A percentile compares a stretch with the other conserved stretches of the same genome.
phyloP scores from a whole-genome alignment of 495 filamentous ascomycete genomes.

The Geoglossum glabrum region DNA sequence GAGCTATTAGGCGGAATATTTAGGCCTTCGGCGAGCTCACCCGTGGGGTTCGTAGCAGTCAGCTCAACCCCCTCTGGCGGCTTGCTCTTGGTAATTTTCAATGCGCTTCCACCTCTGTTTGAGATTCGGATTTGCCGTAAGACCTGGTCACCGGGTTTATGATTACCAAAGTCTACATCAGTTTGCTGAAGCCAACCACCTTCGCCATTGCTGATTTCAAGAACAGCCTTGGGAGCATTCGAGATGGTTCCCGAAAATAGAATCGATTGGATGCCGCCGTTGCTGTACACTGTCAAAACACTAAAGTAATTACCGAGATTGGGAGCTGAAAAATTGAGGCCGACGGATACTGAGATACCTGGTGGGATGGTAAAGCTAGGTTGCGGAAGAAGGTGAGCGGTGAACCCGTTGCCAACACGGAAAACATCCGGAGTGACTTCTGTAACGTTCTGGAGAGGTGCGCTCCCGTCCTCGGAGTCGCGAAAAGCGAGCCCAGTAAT shows the following conservation, averaged over 20 bases:
- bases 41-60: not conserved
- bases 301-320: slow-evolving; percentile 15
- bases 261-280: slow-evolving; percentile 10
- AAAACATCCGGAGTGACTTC: slow-evolving; percentile 8
- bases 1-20: slow-evolving; percentile 13
- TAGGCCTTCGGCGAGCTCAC: slow-evolving; percentile 18
- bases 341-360: slow-evolving; percentile 13
- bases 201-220: slow-evolving; percentile 14
- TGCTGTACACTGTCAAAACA: slow-evolving; percentile 14
- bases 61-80: not conserved
- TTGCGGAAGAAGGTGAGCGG: slow-evolving; percentile 13
- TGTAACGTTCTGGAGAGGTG: slow-evolving; percentile 14
- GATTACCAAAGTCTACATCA: slow-evolving; percentile 15
- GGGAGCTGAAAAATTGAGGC: slow-evolving; percentile 12
- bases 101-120: slow-evolving; percentile 18
- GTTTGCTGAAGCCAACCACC: slow-evolving; percentile 14
- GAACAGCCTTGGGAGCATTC: slow-evolving; percentile 15
- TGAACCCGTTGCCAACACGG: slow-evolving; percentile 13
- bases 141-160: slow-evolving; percentile 12
- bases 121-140: slow-evolving; percentile 15
- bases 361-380: slow-evolving; percentile 13
- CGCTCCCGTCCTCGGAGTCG: slow-evolving; percentile 7
- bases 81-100: slow-evolving; percentile 19
- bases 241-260: slow-evolving; percentile 12
- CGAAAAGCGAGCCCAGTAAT: slow-evolving; percentile 18